phyloP scores from a whole-genome alignment of 345 rosid species.

The Eucalyptus sp. region DNA sequence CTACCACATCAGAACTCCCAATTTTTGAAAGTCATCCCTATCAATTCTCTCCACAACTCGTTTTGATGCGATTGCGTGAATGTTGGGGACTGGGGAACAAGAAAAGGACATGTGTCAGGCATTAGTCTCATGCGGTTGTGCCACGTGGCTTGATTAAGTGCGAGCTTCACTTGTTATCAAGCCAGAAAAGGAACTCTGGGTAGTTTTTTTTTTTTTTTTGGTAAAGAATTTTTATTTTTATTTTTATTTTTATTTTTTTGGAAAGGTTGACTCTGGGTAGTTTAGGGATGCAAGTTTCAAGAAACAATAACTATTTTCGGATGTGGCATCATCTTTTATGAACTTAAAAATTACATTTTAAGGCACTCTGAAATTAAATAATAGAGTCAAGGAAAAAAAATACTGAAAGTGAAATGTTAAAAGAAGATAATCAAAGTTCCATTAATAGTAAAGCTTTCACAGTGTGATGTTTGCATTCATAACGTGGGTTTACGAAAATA shows the following conservation, averaged over 20 bases:
- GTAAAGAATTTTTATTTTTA: no score
- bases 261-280: no score
- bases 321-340: background rate
- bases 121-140: background rate
- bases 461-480: background rate
- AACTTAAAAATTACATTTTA: background rate
- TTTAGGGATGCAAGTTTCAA: no score
- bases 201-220: no score
- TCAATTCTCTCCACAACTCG: background rate
- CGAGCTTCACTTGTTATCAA: background rate
- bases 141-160: background rate
- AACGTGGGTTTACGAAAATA: background rate
- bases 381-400: background rate
- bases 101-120: background rate
- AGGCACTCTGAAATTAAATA: background rate
- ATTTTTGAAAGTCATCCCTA: background rate
- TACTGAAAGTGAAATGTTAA: background rate
- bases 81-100: background rate
- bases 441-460: background rate
- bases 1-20: background rate
- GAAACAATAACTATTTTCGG: background rate
- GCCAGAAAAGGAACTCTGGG: background rate
- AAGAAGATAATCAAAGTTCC: background rate
- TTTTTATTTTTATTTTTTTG: no score
- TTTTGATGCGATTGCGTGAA: background rate